phyloP scores from a whole-genome alignment of 768 basidiomycete genomes.

The Dentipellis fragilis region DNA sequence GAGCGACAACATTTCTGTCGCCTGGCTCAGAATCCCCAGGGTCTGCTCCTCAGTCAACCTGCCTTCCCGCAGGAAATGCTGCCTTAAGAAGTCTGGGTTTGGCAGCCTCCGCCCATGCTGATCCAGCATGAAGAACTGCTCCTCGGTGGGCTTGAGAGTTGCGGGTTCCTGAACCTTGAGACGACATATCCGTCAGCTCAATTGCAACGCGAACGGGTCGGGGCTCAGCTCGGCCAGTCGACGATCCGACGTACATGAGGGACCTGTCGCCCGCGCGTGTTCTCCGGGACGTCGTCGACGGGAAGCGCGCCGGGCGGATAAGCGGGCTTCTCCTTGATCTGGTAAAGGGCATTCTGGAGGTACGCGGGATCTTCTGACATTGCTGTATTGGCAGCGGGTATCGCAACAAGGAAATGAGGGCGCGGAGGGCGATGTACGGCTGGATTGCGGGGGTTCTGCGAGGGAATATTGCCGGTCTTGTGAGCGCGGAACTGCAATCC shows the following conservation, averaged over 20 bases:
- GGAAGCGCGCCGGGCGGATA: constrained; percentile 13
- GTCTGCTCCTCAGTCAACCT: constrained; percentile 76
- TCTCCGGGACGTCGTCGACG: constrained; percentile 13
- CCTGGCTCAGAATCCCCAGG: constrained; percentile 60
- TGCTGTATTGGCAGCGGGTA: not conserved
- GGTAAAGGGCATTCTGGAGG: constrained; percentile 16
- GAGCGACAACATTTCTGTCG: constrained; percentile 49
- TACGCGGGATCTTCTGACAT: constrained; percentile 10
- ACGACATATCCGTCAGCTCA: not conserved
- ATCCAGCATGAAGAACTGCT: constrained; percentile 54
- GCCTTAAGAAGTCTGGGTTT: constrained; percentile 69
- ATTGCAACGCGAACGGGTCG: not conserved
- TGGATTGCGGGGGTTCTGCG: too few species aligned
- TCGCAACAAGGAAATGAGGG: not conserved
- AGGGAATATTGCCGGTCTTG: too few species aligned
- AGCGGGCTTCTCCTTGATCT: constrained; percentile 24
- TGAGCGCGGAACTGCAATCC: too few species aligned
- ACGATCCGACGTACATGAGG: constrained; percentile 20
- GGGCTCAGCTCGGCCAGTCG: not conserved
- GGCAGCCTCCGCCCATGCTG: constrained; percentile 49
- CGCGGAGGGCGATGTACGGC: not conserved
- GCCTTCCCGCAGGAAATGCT: constrained; percentile 83
- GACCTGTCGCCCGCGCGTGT: constrained; percentile 22
- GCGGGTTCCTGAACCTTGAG: constrained; percentile 63
- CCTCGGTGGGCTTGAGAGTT: constrained; percentile 53